Base-by-base conservation (phyloP, 768 basidiomycete species). In the Tephrocybe sp. region DNA sequence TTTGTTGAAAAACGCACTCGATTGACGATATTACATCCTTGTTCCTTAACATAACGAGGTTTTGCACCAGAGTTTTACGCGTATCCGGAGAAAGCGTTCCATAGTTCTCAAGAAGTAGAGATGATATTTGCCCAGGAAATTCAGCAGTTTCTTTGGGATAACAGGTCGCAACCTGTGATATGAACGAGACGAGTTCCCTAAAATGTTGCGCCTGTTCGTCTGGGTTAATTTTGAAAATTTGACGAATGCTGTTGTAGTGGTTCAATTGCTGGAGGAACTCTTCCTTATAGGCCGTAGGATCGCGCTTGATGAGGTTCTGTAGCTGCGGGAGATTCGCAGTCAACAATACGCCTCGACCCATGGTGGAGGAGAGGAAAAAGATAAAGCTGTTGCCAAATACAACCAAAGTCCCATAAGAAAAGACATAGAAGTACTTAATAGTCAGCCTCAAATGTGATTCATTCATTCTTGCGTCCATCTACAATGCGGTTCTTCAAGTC, bases 231-330 rank as follows among this genome's bases (percentile, higher is more conserved):
- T 79, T 78, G 62, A 94, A 93, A 56, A 99, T 89, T 61, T 92
- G 83, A 28, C 90, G 83, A 49, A 89, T 85, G 57, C 85, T 89
- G 59, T 89, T 83, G 71, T 95, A 98, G 68, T 96, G 92, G 54
- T 90, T 91, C 88, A 93, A 97, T 77, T 99, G 96, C 57, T 93
- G 93, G 14, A 94, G 65, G 60, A 98, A 99, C 61, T 99, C 97
- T 55, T 98, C 96, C 65, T 83, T 88, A 75, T 99, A 98, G 0
- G 83, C 86, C 8, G 73, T 68, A 3, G 96, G 90, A 66, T 97
- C 93, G 38, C 97, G 82, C 66, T 99, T 99, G 68, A 99, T 94
- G 47, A 98, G 78, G 66, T 98, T 98, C 68, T 98, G 96, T 7
- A 99, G 79, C 64, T 97, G 93, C 0, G 97, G 95, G 8, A 98